Evolutionary conservation across 441 rosid genomes (phyloP).

Genomic region (Corymbia calophylla): DNA sequence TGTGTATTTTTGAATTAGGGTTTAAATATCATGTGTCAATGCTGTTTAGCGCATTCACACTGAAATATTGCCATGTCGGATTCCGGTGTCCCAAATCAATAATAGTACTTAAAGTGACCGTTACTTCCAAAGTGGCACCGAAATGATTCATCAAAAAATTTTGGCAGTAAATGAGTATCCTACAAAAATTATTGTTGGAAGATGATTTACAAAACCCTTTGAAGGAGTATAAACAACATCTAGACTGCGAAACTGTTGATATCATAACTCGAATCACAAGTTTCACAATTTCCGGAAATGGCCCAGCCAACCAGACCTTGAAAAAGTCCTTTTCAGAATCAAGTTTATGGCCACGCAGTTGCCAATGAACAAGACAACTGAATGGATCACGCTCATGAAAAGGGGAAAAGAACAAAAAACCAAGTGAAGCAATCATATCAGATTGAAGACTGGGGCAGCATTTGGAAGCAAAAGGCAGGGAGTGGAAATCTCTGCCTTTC

Average conservation of each 20-base stretch:
- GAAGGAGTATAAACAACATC: background rate
- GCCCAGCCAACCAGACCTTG: background rate
- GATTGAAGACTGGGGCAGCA: background rate
- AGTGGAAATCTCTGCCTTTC: background rate
- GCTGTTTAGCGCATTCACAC: background rate
- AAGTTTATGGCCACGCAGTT: background rate
- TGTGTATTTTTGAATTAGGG: background rate
- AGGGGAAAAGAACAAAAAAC: background rate
- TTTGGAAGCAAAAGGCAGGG: background rate
- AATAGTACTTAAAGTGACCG: background rate
- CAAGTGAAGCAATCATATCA: background rate
- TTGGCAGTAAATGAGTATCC: background rate
- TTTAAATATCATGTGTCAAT: background rate
- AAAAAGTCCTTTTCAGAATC: background rate
- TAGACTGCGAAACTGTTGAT: no score
- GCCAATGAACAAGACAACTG: background rate
- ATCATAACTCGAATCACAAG: no score
- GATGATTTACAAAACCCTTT: background rate
- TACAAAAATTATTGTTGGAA: accelerated
- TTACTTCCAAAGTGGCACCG: background rate
- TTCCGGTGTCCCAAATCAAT: background rate
- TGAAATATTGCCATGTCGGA: background rate
- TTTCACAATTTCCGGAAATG: background rate
- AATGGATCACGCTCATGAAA: background rate
- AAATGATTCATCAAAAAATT: background rate